These are phyloP conservation scores for Ophiostoma tasmaniense DNA, from an alignment of 2,329 filamentous ascomycete species.

Conservation along the genomic window DNA sequence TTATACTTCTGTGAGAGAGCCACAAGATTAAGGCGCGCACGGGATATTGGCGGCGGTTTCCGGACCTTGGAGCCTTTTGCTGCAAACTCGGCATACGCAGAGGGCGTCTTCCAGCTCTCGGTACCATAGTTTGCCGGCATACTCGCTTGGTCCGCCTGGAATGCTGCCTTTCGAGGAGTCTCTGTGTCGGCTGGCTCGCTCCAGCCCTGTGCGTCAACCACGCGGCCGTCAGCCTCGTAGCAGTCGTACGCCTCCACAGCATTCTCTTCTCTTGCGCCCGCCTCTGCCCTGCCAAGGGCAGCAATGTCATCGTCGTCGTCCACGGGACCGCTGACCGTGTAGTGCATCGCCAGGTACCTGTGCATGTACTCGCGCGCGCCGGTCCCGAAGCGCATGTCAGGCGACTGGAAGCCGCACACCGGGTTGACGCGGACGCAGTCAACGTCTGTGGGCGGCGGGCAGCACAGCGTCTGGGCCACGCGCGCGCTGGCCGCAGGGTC, in stretches of 20 bases:
- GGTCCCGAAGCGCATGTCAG: conserved; percentile 20
- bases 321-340: background rate
- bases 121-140: background rate
- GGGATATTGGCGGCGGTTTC: conserved; percentile 24
- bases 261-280: background rate
- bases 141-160: too few relatives aligned
- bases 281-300: too few relatives aligned
- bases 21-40: conserved; percentile 45
- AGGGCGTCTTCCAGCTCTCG: background rate
- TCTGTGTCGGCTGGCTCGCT: background rate
- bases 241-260: background rate
- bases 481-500: background rate
- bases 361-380: background rate
- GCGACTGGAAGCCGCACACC: conserved; percentile 25
- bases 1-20: conserved; percentile 50
- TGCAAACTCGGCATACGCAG: background rate
- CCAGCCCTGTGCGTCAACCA: background rate
- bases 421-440: conserved; percentile 23
- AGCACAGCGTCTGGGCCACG: background rate
- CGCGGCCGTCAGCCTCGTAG: background rate
- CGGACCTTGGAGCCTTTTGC: conserved; percentile 7
- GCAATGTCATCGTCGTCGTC: background rate
- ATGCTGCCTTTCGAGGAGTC: background rate
- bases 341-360: background rate
- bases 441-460: conserved; percentile 13